Evolutionary conservation across 257 asterid species (phyloP).

Genomic region (Solanum piurae): DNA sequence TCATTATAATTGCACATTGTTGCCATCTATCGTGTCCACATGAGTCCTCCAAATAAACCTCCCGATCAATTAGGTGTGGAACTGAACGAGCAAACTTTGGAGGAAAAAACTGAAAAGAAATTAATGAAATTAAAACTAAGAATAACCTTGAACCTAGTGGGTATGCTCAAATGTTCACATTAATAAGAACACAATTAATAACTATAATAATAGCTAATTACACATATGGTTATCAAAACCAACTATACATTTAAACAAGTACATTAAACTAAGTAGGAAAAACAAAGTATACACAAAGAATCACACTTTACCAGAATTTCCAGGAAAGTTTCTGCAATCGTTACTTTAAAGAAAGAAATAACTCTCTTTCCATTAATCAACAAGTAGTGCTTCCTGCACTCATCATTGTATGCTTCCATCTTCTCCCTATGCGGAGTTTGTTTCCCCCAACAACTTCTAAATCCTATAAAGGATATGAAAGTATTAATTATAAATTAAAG

Average conservation of each 20-base stretch:
- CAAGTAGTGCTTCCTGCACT: background rate
- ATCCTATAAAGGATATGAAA: background rate
- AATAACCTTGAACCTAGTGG: too few relatives aligned
- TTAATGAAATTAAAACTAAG: background rate
- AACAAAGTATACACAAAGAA: background rate
- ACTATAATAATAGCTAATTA: background rate
- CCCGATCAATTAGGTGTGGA: background rate
- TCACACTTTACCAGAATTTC: background rate
- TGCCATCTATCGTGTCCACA: background rate
- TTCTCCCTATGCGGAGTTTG: background rate
- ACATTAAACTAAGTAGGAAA: background rate
- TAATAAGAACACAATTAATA: background rate
- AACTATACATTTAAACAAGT: background rate
- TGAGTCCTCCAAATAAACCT: background rate
- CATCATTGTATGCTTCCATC: background rate
- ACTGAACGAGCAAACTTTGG: background rate
- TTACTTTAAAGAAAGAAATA: slow-evolving; percentile 13
- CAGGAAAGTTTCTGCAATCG: background rate
- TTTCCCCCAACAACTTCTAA: background rate
- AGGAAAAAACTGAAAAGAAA: background rate
- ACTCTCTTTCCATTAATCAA: background rate
- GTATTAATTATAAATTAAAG: too few relatives aligned
- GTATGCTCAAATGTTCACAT: background rate
- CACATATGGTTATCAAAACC: too few relatives aligned
- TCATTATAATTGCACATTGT: background rate